A percentile compares a stretch with the other conserved stretches of the same genome.
Conservation (phyloP, 768 basidiomycete species). For the Serendipita indica region DNA sequence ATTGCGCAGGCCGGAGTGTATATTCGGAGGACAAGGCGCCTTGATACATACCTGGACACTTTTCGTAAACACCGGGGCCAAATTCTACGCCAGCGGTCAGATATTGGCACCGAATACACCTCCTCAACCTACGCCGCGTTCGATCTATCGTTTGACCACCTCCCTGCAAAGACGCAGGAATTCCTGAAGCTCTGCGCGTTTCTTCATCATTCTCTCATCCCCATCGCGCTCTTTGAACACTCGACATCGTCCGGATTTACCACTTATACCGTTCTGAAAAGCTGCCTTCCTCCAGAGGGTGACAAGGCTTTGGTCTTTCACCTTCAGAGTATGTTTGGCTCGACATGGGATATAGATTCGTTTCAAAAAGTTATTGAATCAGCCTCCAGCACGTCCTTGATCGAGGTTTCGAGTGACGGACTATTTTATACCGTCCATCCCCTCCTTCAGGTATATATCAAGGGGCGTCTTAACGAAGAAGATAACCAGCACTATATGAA, state of each 20-base stretch:
- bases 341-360: background rate
- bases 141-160: background rate
- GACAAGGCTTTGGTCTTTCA: background rate
- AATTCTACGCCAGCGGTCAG: background rate
- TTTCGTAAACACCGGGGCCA: background rate
- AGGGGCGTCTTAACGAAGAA: background rate
- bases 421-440: background rate
- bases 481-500: background rate
- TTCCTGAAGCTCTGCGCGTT: background rate
- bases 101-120: background rate
- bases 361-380: background rate
- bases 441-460: background rate
- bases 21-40: background rate
- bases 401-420: background rate
- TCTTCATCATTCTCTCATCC: background rate
- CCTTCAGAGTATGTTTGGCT: background rate
- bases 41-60: background rate
- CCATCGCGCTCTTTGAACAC: background rate
- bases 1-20: background rate
- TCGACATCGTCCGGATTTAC: background rate
- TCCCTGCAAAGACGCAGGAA: background rate
- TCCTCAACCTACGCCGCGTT: slow-evolving; percentile 1
- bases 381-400: background rate
- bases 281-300: background rate
- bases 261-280: background rate